phyloP scores from a whole-genome alignment of 768 basidiomycete species.

The Leccinum sublutescens region DNA sequence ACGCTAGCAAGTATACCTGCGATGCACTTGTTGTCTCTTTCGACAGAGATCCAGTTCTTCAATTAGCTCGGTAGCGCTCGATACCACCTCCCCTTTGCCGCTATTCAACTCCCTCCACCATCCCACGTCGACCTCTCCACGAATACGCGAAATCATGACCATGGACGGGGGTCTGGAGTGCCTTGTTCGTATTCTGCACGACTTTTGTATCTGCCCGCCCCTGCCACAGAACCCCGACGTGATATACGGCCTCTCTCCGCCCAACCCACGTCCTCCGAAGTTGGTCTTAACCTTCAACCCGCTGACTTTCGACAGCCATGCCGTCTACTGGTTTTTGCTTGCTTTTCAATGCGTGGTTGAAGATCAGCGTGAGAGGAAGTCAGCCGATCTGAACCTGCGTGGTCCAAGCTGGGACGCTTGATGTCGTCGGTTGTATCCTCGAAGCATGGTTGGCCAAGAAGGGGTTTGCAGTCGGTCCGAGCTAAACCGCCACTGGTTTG shows the following conservation, averaged over 20 bases:
- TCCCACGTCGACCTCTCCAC: conserved; percentile 91
- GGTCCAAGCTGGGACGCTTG: conserved; percentile 93
- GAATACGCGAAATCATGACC: conserved; percentile 98
- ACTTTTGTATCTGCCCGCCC: conserved; percentile 82
- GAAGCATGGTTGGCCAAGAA: conserved; percentile 90
- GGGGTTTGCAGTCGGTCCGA: conserved; percentile 84
- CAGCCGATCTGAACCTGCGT: conserved; percentile 89
- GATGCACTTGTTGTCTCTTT: no score
- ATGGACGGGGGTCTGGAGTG: conserved; percentile 97
- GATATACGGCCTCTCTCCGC: conserved; percentile 76
- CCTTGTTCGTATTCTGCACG: conserved; percentile 86
- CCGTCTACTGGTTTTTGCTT: conserved; percentile 84
- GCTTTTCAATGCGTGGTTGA: conserved; percentile 95
- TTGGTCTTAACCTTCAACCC: conserved; percentile 64
- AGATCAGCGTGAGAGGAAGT: conserved; percentile 94
- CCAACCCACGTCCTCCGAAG: conserved; percentile 55
- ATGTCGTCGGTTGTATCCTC: conserved; percentile 90
- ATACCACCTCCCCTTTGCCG: conserved; percentile 58
- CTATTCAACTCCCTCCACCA: conserved; percentile 94
- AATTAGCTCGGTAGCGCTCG: conserved; percentile 38
- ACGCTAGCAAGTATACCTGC: no score
- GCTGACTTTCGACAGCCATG: conserved; percentile 71
- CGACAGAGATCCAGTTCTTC: not conserved
- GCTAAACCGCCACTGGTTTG: conserved; percentile 69
- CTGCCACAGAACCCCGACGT: conserved; percentile 74